These are phyloP conservation scores for Penicillium egyptiacum DNA, from an alignment of 495 filamentous ascomycete species.

Conservation along the genomic window DNA sequence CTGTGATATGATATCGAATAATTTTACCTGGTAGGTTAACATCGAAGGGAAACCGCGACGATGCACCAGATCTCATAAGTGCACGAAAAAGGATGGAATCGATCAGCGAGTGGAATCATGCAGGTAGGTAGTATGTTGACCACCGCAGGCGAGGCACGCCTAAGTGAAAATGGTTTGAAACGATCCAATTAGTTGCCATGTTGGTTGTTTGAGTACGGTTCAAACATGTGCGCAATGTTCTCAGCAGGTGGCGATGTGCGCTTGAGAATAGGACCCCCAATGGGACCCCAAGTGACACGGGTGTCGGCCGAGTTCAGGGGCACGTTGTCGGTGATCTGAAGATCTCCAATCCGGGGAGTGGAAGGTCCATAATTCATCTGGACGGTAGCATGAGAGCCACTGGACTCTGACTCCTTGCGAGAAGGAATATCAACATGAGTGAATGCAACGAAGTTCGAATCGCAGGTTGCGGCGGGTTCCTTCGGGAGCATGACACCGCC, in stretches of 20 bases:
- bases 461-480: not conserved
- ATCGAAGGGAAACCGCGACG: not conserved
- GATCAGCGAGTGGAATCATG: not conserved
- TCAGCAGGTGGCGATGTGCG: not conserved
- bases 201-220: not conserved
- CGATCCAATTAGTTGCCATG: not conserved
- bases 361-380: not conserved
- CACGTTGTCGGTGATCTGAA: not conserved
- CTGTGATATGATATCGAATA: not conserved
- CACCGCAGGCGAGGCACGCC: not conserved
- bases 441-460: not conserved
- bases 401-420: not conserved
- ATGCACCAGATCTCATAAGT: not conserved
- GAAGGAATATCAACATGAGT: not conserved
- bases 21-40: not conserved
- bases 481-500: not conserved
- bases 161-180: not conserved
- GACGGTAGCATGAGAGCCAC: not conserved
- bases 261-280: conserved; percentile 4
- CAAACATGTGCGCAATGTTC: not conserved
- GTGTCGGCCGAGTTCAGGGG: not conserved
- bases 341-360: not conserved
- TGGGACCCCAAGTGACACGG: conserved; percentile 4
- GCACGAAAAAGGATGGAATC: not conserved
- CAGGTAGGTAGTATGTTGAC: not conserved